phyloP scores from a whole-genome alignment of 2,329 filamentous ascomycete species.

The Colletotrichum godetiae region DNA sequence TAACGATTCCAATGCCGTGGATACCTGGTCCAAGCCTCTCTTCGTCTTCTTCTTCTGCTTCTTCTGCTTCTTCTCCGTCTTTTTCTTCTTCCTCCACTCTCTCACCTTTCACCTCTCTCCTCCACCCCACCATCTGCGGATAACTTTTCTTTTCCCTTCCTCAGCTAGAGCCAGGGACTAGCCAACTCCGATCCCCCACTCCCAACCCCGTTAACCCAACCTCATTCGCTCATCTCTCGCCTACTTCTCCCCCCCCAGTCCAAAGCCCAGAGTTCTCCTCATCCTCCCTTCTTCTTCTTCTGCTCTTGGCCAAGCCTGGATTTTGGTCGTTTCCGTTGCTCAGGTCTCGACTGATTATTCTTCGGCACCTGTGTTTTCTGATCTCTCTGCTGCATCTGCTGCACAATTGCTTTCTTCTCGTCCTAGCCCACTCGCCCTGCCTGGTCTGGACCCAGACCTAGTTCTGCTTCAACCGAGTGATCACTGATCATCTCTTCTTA shows the following conservation, averaged over 20 bases:
- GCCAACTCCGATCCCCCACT: background rate
- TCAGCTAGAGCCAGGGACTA: background rate
- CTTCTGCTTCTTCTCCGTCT: background rate
- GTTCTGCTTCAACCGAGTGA: background rate
- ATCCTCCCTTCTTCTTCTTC: background rate
- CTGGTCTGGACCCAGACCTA: background rate
- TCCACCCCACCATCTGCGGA: background rate
- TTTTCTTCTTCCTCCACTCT: background rate
- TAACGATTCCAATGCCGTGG: background rate
- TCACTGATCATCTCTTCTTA: background rate
- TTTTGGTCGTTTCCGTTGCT: background rate
- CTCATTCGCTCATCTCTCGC: background rate
- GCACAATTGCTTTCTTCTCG: slow-evolving; percentile 14
- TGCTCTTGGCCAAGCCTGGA: slow-evolving; percentile 2
- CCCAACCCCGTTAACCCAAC: background rate
- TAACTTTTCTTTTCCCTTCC: background rate
- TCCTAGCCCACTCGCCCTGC: background rate
- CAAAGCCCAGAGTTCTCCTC: background rate
- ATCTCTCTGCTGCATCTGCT: background rate
- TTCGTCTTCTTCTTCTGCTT: background rate
- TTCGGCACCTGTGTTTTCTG: background rate
- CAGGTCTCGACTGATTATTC: background rate
- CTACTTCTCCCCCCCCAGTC: too few relatives aligned
- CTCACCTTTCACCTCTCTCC: background rate
- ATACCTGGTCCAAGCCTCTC: background rate